Evolutionary conservation across 306 rosid species (phyloP).

Genomic region (Carpinus fangiana): DNA sequence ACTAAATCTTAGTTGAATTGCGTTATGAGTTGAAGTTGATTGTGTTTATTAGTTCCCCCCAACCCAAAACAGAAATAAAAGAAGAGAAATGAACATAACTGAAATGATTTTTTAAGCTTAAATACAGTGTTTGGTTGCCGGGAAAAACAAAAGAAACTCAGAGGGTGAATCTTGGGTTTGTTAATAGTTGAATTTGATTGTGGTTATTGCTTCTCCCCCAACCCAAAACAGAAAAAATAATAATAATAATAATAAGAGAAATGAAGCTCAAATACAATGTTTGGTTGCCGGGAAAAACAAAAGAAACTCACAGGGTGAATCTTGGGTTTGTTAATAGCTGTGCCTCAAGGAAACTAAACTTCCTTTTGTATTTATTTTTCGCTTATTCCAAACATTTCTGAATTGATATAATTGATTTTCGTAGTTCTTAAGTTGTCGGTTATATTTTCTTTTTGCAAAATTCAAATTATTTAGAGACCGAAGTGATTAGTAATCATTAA

Average conservation of each 20-base stretch:
- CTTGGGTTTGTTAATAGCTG: neutral
- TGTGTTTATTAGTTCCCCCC: neutral
- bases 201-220: too few relatives aligned
- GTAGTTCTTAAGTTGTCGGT: neutral
- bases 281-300: conserved; percentile 1
- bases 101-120: neutral
- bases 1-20: neutral
- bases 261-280: neutral
- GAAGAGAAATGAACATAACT: neutral
- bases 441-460: neutral
- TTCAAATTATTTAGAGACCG: neutral
- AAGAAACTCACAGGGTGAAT: neutral
- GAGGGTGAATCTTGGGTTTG: neutral
- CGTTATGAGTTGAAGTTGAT: neutral
- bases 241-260: too few relatives aligned
- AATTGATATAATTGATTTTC: neutral
- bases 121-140: neutral
- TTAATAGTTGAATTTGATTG: neutral
- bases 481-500: neutral
- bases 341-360: neutral
- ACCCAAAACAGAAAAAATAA: neutral
- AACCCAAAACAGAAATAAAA: neutral
- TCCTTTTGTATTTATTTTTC: neutral
- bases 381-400: neutral
- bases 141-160: neutral